These are phyloP conservation scores for Cyberlindnera galapagoensis DNA, from an alignment of 805 yeast genomes.

Conservation along the genomic window DNA sequence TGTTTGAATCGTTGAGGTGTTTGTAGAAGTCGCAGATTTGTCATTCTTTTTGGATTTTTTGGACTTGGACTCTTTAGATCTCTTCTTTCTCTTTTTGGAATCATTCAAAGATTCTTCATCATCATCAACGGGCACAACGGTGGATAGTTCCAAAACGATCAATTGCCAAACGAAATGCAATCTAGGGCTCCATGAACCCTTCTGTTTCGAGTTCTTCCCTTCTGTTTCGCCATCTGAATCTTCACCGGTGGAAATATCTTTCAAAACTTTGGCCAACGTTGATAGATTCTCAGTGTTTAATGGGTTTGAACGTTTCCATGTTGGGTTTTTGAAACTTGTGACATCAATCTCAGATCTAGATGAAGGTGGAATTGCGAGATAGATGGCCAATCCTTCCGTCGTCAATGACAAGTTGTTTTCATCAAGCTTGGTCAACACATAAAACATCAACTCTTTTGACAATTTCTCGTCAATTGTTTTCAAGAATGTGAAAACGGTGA, in stretches of 20 bases:
- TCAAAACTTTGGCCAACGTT: constrained; percentile 53
- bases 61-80: constrained; percentile 24
- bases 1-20: constrained; percentile 27
- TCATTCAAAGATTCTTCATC: constrained; percentile 19
- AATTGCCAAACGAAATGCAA: constrained; percentile 73
- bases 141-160: constrained; percentile 37
- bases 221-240: constrained; percentile 22
- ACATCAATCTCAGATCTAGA: constrained; percentile 10
- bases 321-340: constrained; percentile 15
- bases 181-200: constrained; percentile 68
- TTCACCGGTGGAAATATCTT: constrained; percentile 41
- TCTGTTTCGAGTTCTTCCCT: constrained; percentile 36
- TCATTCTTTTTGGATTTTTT: constrained; percentile 20
- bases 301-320: constrained; percentile 74
- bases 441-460: constrained; percentile 13
- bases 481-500: constrained; percentile 57
- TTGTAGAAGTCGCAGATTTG: constrained; percentile 13
- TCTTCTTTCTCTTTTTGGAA: constrained; percentile 37
- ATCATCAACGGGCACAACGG: constrained; percentile 9
- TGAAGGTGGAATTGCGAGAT: constrained; percentile 41
- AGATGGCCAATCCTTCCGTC: constrained; percentile 75
- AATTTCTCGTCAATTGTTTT: constrained; percentile 21
- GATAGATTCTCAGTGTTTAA: constrained; percentile 62
- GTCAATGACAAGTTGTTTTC: constrained; percentile 53
- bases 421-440: constrained; percentile 39